A percentile compares a stretch with the other conserved stretches of the same genome.
Conservation (phyloP, 306 rosid genomes). For the Acacia crassicarpa region DNA sequence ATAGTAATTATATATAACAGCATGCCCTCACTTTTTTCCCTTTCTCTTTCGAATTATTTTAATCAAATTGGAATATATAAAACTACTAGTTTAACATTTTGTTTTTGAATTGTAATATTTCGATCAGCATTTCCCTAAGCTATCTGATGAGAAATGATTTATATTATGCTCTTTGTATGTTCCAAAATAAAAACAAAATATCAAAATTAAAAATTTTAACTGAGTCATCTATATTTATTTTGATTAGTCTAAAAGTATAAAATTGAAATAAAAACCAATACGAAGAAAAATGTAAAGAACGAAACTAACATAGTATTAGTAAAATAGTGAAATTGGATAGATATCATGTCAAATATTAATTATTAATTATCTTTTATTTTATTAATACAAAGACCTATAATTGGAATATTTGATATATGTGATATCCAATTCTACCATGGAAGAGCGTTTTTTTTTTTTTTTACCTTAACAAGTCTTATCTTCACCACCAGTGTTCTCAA, state of each 20-base stretch:
- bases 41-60: neutral
- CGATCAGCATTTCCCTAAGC: neutral
- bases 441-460: neutral
- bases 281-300: neutral
- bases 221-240: neutral
- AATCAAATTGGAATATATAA: neutral
- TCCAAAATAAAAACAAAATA: neutral
- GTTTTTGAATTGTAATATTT: too few relatives aligned
- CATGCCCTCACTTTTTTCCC: neutral
- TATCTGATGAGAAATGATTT: neutral
- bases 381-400: too few relatives aligned
- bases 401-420: neutral
- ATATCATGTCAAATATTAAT: too few relatives aligned
- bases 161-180: neutral
- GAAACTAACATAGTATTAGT: neutral
- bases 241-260: too few relatives aligned
- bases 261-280: too few relatives aligned
- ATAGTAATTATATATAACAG: too few relatives aligned
- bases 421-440: neutral
- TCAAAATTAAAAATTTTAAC: too few relatives aligned
- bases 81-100: neutral
- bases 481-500: neutral
- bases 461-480: neutral
- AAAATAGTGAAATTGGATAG: too few relatives aligned
- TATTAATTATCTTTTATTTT: neutral